A percentile compares a stretch with the other conserved stretches of the same genome.
These are phyloP conservation scores for Pelargonium exstipulatum DNA, from an alignment of 441 rosid species.

Conservation along the genomic window DNA sequence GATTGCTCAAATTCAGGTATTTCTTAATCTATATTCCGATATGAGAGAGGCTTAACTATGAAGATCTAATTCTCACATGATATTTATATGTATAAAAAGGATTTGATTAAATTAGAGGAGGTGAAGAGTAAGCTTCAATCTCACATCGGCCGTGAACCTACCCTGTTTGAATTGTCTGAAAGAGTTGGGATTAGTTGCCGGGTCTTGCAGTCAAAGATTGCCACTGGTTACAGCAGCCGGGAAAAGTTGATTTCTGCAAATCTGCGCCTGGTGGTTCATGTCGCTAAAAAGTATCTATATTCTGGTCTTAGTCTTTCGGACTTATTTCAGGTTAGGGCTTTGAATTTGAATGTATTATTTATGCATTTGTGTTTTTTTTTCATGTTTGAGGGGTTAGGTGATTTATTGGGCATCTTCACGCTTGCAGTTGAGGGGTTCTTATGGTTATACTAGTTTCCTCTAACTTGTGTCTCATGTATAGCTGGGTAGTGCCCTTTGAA, in stretches of 20 bases:
- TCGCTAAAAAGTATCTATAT: conserved; percentile 71
- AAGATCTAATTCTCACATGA: conserved; percentile 10
- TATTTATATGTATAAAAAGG: conserved; percentile 40
- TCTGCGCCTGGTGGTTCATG: conserved; percentile 70
- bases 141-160: conserved; percentile 70
- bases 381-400: conserved; percentile 1
- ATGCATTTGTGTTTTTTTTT: background rate
- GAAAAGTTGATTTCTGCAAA: conserved; percentile 65
- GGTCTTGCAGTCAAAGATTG: conserved; percentile 54
- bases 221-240: conserved; percentile 47
- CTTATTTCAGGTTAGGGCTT: conserved; percentile 59
- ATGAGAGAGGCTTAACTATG: conserved; percentile 6
- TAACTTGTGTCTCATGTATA: background rate
- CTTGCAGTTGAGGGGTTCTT: conserved; percentile 1
- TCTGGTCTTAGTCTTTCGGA: conserved; percentile 76
- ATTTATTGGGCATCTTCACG: background rate
- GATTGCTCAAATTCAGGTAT: conserved; percentile 63
- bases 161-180: conserved; percentile 70
- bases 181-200: conserved; percentile 48
- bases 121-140: conserved; percentile 58
- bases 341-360: background rate
- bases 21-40: conserved; percentile 16
- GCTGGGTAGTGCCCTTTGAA: background rate
- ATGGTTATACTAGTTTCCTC: background rate
- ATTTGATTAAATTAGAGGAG: conserved; percentile 50